Conservation (phyloP, 2,329 filamentous ascomycete species). For the Hymenoscyphus albidus region DNA sequence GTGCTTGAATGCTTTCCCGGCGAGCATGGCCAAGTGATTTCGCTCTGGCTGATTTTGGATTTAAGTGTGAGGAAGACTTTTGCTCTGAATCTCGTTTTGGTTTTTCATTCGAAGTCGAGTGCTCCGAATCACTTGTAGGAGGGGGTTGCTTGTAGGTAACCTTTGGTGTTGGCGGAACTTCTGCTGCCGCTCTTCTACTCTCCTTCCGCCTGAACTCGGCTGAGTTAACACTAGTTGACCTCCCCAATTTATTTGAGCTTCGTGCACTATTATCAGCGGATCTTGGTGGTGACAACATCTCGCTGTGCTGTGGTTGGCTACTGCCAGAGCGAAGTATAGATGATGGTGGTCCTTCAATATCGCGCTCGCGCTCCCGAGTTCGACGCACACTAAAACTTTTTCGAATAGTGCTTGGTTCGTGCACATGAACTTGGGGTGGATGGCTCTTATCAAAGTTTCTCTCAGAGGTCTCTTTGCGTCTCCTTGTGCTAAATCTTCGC, state of each 20-base stretch:
- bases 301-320: constrained; percentile 70
- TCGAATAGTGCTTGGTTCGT: constrained; percentile 63
- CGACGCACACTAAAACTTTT: constrained; percentile 86
- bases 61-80: constrained; percentile 43
- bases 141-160: constrained; percentile 60
- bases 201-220: constrained; percentile 71
- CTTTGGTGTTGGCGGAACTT: constrained; percentile 47
- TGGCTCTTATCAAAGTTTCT: constrained; percentile 54
- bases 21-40: constrained; percentile 88
- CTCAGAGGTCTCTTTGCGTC: constrained; percentile 61
- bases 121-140: constrained; percentile 74
- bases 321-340: constrained; percentile 51
- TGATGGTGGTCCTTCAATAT: constrained; percentile 43
- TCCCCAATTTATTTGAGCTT: constrained; percentile 67
- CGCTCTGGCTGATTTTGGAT: constrained; percentile 63
- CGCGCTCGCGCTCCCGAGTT: constrained; percentile 50
- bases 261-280: constrained; percentile 57
- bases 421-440: constrained; percentile 68
- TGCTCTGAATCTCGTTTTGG: constrained; percentile 36
- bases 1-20: constrained; percentile 86
- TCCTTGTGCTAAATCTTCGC: constrained; percentile 85
- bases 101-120: constrained; percentile 48
- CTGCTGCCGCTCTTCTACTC: constrained; percentile 50
- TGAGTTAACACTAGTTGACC: constrained; percentile 89
- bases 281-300: constrained; percentile 70